Conservation (phyloP, 768 basidiomycete species). For the Boletus coccyginus region DNA sequence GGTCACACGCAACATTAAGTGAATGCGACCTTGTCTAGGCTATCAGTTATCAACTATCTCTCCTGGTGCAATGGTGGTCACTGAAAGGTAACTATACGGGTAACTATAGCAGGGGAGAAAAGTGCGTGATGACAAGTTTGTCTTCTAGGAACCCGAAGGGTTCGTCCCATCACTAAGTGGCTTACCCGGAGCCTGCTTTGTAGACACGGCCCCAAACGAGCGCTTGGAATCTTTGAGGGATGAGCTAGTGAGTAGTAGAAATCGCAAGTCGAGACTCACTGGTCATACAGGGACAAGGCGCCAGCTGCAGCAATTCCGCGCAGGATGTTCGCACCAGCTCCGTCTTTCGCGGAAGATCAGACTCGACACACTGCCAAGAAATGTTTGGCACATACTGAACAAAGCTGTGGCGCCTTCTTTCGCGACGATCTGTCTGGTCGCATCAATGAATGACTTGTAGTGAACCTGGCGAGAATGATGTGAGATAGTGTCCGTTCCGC, state of each 20-base stretch:
- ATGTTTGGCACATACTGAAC: slow-evolving; percentile 31
- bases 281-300: slow-evolving; percentile 63
- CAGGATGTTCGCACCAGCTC: slow-evolving; percentile 55
- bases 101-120: neutral
- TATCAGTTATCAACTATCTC: neutral
- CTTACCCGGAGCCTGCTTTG: slow-evolving; percentile 38
- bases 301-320: slow-evolving; percentile 51
- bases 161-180: neutral
- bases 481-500: neutral
- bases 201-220: slow-evolving; percentile 56
- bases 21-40: neutral
- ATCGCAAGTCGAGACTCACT: slow-evolving; percentile 28
- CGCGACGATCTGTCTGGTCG: slow-evolving; percentile 37
- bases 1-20: neutral
- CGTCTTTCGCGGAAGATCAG: slow-evolving; percentile 39
- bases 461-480: slow-evolving; percentile 22
- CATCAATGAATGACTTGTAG: slow-evolving; percentile 42
- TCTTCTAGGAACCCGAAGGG: neutral
- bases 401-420: slow-evolving; percentile 39
- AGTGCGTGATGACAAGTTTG: neutral
- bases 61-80: neutral
- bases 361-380: neutral
- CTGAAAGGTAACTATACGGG: neutral
- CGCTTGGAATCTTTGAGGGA: slow-evolving; percentile 42
- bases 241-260: neutral